phyloP scores from a whole-genome alignment of 257 asterid genomes.

The Prunella vulgaris region DNA sequence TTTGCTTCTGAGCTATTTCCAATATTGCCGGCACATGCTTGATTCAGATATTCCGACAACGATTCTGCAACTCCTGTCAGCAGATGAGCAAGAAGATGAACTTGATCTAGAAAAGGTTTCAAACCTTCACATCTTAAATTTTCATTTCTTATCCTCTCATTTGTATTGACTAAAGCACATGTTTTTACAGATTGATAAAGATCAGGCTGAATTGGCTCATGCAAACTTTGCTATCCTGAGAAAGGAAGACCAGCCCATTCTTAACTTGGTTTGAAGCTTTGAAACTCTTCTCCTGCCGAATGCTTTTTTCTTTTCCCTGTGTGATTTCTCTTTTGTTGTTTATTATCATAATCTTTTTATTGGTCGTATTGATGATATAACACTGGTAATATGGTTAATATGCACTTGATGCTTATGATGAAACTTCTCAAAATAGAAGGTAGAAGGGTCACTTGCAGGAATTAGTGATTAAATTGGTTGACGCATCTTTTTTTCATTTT shows the following conservation, averaged over 20 bases:
- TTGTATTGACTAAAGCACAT: slow-evolving; percentile 11
- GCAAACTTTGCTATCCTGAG: slow-evolving; percentile 69
- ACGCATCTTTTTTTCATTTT: neutral
- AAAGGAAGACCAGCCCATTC: slow-evolving; percentile 80
- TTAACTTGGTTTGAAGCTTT: slow-evolving; percentile 66
- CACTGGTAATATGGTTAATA: neutral
- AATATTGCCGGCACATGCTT: slow-evolving; percentile 87
- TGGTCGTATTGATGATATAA: neutral
- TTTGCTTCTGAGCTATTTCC: slow-evolving; percentile 87
- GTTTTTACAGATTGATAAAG: slow-evolving; percentile 68
- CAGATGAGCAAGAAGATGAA: slow-evolving; percentile 73
- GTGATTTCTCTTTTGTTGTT: neutral
- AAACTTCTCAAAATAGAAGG: neutral
- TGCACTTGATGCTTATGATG: neutral
- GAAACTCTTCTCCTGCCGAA: neutral
- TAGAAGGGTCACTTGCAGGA: neutral
- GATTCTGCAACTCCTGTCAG: slow-evolving; percentile 66
- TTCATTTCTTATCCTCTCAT: neutral
- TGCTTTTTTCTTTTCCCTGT: neutral
- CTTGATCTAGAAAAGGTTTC: slow-evolving; percentile 76
- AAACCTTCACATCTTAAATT: slow-evolving; percentile 15
- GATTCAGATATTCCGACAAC: slow-evolving; percentile 79
- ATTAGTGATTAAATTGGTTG: neutral
- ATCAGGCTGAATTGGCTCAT: slow-evolving; percentile 78
- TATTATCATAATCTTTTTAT: neutral